phyloP scores from a whole-genome alignment of 805 yeast genomes.

The Starmerella asiatica region DNA sequence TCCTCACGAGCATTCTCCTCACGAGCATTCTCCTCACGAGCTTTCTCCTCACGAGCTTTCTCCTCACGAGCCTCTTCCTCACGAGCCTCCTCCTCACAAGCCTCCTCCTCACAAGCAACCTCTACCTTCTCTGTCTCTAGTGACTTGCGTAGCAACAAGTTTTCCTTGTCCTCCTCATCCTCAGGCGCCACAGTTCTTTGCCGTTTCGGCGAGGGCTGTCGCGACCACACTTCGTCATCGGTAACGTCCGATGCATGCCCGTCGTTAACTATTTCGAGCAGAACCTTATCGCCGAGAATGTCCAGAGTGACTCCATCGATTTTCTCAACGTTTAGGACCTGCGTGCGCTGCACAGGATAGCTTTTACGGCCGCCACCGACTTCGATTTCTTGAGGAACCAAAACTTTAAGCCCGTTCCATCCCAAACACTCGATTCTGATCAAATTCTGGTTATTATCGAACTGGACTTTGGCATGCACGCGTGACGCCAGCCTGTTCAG shows the following conservation, averaged over 20 bases:
- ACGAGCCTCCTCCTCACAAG: neutral
- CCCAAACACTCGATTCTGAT: slow-evolving; percentile 61
- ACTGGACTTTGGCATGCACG: slow-evolving; percentile 44
- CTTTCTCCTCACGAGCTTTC: neutral
- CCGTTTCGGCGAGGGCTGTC: neutral
- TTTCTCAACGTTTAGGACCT: slow-evolving; percentile 51
- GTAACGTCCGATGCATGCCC: slow-evolving; percentile 36
- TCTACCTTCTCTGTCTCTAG: too few relatives aligned
- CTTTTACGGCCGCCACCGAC: slow-evolving; percentile 10
- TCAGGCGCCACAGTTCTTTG: slow-evolving; percentile 1
- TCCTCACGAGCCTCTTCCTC: neutral
- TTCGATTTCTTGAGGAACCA: slow-evolving; percentile 37
- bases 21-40: neutral
- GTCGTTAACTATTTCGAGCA: slow-evolving; percentile 37
- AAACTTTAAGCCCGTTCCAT: slow-evolving; percentile 61
- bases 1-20: neutral
- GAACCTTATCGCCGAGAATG: slow-evolving; percentile 49
- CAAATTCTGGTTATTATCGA: slow-evolving; percentile 29
- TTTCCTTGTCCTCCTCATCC: slow-evolving; percentile 3
- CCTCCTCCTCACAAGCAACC: neutral
- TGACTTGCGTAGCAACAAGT: too few relatives aligned
- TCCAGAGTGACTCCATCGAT: slow-evolving; percentile 51
- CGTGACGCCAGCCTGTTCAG: slow-evolving; percentile 52
- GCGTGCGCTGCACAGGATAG: slow-evolving; percentile 46
- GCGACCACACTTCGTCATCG: slow-evolving; percentile 24